phyloP scores from a whole-genome alignment of 2,329 filamentous ascomycete genomes.

The Talaromyces sp. region DNA sequence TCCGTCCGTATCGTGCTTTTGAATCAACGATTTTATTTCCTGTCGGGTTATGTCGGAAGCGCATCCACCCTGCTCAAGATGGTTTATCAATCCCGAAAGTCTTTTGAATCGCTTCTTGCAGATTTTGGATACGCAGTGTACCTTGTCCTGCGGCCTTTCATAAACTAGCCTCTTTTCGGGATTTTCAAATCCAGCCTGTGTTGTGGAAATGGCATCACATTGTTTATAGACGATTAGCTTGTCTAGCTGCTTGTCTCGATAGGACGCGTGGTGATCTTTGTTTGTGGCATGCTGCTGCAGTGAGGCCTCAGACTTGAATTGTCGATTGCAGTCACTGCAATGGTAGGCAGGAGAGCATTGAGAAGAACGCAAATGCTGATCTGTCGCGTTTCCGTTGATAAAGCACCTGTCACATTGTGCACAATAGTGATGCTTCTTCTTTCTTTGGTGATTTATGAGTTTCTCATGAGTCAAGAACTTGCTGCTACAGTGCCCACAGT shows the following conservation, averaged over 20 bases:
- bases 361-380: background rate
- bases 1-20: background rate
- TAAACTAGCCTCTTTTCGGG: background rate
- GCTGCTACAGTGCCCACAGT: background rate
- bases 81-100: background rate
- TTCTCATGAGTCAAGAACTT: background rate
- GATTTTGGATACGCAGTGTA: background rate
- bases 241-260: background rate
- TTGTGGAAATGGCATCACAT: background rate
- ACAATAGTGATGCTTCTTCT: background rate
- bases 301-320: background rate
- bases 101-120: background rate
- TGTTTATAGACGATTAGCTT: background rate
- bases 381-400: background rate
- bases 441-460: background rate
- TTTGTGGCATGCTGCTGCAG: background rate
- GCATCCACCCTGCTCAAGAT: background rate
- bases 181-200: background rate
- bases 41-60: background rate
- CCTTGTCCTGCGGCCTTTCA: background rate
- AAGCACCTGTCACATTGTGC: background rate
- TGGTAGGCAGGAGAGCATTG: background rate
- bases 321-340: background rate
- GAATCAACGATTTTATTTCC: background rate
- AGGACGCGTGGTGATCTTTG: background rate